These are phyloP conservation scores for Umbilicaria muhlenbergii DNA, from an alignment of 495 filamentous ascomycete genomes.

Conservation along the genomic window DNA sequence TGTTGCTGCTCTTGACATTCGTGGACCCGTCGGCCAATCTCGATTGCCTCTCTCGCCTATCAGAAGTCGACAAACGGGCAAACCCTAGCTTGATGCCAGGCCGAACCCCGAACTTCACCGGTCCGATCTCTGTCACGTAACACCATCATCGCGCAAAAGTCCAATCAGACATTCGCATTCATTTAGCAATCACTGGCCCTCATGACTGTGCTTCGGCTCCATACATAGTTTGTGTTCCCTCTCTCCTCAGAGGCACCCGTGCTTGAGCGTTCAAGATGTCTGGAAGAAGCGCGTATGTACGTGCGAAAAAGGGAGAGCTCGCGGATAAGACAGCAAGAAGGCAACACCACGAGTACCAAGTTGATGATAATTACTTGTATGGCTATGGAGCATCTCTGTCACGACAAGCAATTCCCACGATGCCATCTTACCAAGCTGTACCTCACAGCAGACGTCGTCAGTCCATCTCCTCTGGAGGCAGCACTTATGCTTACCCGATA, in stretches of 20 bases:
- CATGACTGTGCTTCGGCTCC: too few species aligned
- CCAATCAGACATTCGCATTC: too few species aligned
- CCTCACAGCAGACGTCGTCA: conserved; percentile 10
- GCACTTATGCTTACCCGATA: conserved; percentile 14
- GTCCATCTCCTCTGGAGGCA: conserved; percentile 13
- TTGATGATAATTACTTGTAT: conserved; percentile 10
- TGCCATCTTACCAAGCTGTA: conserved; percentile 11
- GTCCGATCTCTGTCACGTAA: too few species aligned
- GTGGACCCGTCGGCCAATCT: too few species aligned
- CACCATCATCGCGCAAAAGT: too few species aligned
- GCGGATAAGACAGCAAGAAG: conserved; percentile 10
- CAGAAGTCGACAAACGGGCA: too few species aligned
- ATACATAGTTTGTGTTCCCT: background rate
- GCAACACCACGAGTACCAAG: conserved; percentile 9
- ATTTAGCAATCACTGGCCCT: too few species aligned
- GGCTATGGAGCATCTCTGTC: conserved; percentile 8
- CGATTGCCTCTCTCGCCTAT: too few species aligned
- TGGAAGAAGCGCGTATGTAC: conserved; percentile 15
- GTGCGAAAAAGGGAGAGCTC: conserved; percentile 10
- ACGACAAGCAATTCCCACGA: conserved; percentile 8
- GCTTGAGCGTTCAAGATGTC: conserved; percentile 9
- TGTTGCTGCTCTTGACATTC: too few species aligned
- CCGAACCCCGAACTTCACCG: too few species aligned
- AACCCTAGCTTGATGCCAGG: too few species aligned
- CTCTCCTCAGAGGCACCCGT: background rate